Evolutionary conservation across 352 stramenopile species (phyloP), one percentile per base, ranked within the genome.

Genomic region (Phytophthora macrochlamydospora): DNA sequence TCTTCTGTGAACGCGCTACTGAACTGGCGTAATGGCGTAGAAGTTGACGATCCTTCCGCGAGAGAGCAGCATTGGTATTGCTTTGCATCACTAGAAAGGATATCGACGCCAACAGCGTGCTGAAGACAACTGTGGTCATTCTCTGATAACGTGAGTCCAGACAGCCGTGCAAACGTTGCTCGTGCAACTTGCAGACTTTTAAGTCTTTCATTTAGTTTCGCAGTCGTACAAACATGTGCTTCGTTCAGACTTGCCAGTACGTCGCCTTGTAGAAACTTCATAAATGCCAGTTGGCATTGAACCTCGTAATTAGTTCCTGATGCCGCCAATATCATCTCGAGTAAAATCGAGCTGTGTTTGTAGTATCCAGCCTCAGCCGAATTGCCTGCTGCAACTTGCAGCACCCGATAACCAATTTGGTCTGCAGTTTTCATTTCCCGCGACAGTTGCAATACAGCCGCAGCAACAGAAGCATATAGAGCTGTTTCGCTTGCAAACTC

Each of bases 1-100:
- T 88, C 78, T 42, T 79, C 59, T 11, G 76, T 68, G 44, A 87
- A 85, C 7, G 45, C 24, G 42, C 70, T 87, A n/a, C 56, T 70
- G 48, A 80, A 89, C 6, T 55, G 42, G 1, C 50, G 55, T 13
- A 8, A 62, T 42, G 14, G 7, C 44, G 30, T 31, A n/a, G 0
- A 8, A 24, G 11, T 42, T 29, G 7, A 33, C 7, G 14, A 18
- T 3, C 57, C 3, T 56, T 52, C 42, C 24, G 18, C 18, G 18
- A 54, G 51, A 32, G 35, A 51, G 7, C 62, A 74, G 33, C 56
- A 65, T 12, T 32, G 35, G 12, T 38, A 29, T 0, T 55, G 54
- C 11, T 52, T 71, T 30, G 60, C 51, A 11, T 73, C 11, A 44
- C 12, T 8, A 45, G 31, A 2, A 28, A 37, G 18, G 18, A 24